Conservation (phyloP, 31 red algal genomes). For the Bonnemaisonia californica region DNA sequence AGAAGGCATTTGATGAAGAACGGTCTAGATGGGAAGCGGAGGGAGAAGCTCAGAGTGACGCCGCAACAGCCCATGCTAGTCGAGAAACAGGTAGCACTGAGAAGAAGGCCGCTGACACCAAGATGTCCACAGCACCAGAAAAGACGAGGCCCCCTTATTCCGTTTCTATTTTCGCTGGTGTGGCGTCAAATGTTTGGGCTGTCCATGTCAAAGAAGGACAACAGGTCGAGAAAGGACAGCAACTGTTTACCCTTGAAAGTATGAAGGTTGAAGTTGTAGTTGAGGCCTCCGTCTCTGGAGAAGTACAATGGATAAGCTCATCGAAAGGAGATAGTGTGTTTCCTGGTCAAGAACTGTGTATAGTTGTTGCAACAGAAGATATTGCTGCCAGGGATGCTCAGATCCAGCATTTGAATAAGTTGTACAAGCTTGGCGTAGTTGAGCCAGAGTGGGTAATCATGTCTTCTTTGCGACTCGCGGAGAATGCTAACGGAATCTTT, state of each 20-base stretch:
- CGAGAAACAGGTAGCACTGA: background rate
- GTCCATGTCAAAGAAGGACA: slow-evolving; percentile 60
- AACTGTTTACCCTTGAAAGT: slow-evolving; percentile 70
- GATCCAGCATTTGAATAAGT: slow-evolving; percentile 13
- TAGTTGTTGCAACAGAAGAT: slow-evolving; percentile 26
- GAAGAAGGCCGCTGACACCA: background rate
- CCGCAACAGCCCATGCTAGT: slow-evolving; percentile 62
- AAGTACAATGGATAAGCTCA: slow-evolving; percentile 31
- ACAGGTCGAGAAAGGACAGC: slow-evolving; percentile 46
- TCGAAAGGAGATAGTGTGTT: slow-evolving; percentile 52
- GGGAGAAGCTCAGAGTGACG: slow-evolving; percentile 75
- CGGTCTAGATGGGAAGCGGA: slow-evolving; percentile 66
- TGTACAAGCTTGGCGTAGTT: slow-evolving; percentile 44
- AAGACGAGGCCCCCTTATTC: slow-evolving; percentile 27
- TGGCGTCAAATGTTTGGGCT: slow-evolving; percentile 79
- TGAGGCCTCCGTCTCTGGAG: slow-evolving; percentile 58
- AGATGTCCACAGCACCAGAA: background rate
- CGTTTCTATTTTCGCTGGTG: slow-evolving; percentile 36
- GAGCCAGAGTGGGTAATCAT: slow-evolving; percentile 26
- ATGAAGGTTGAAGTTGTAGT: slow-evolving; percentile 84
- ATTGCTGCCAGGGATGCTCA: slow-evolving; percentile 10
- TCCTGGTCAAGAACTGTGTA: slow-evolving; percentile 42
- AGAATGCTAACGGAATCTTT: slow-evolving; percentile 25
- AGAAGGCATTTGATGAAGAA: slow-evolving; percentile 62
- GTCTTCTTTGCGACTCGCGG: slow-evolving; percentile 1